phyloP scores from a whole-genome alignment of 176 grass and related monocot species.

The Typha latifolia region DNA sequence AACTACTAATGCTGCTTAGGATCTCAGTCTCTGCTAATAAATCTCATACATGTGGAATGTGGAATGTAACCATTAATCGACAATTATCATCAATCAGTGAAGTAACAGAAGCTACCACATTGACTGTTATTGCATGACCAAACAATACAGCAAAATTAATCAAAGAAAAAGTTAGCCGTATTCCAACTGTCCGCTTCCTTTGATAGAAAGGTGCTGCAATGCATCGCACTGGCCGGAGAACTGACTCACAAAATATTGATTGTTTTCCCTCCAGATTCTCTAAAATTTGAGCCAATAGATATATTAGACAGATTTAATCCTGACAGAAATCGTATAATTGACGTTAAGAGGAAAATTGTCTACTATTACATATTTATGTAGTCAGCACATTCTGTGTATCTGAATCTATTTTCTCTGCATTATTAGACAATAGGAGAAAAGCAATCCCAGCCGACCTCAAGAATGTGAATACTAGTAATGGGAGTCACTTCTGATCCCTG shows the following conservation, averaged over 20 bases:
- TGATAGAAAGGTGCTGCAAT: slow-evolving; percentile 26
- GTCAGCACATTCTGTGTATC: background rate
- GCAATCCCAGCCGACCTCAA: background rate
- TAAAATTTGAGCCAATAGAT: too few species aligned
- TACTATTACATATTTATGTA: too few species aligned
- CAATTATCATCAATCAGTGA: background rate
- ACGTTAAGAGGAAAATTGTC: too few species aligned
- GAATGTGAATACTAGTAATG: background rate
- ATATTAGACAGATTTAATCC: too few species aligned
- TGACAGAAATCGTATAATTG: too few species aligned
- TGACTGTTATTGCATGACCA: slow-evolving; percentile 3
- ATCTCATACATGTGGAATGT: too few species aligned
- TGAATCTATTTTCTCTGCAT: background rate
- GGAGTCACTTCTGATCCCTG: background rate
- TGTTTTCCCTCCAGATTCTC: background rate
- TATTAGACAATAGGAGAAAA: background rate
- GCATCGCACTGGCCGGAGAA: slow-evolving; percentile 21
- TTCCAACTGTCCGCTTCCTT: background rate
- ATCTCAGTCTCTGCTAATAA: too few species aligned
- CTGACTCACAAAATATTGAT: background rate
- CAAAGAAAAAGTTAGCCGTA: background rate
- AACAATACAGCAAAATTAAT: slow-evolving; percentile 4
- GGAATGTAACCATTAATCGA: too few species aligned
- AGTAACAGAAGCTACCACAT: background rate
- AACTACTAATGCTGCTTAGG: too few species aligned